Conservation (phyloP, 352 stramenopile species). For the Phytophthora hibernalis region DNA sequence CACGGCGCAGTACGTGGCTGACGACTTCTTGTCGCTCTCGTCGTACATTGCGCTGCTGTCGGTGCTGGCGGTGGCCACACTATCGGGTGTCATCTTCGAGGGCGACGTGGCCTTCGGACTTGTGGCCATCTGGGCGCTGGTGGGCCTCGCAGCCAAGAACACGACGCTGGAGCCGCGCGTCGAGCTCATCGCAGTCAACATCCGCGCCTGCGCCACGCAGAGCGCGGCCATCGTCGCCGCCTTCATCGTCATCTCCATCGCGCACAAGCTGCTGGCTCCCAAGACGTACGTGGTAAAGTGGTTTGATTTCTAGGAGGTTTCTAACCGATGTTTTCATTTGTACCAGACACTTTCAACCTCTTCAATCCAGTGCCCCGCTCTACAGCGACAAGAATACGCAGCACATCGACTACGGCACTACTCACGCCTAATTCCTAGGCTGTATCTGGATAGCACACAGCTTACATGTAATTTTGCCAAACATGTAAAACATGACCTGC, state of each 20-base stretch:
- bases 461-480: constrained; percentile 8
- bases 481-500: constrained; percentile 15
- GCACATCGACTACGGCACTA: constrained; percentile 57
- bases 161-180: constrained; percentile 50
- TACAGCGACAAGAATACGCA: constrained; percentile 45
- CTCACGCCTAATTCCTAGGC: constrained; percentile 16
- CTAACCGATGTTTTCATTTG: constrained; percentile 11
- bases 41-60: constrained; percentile 68
- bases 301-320: neutral
- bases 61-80: constrained; percentile 59
- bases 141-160: constrained; percentile 62
- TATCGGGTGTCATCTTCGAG: constrained; percentile 66
- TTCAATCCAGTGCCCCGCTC: constrained; percentile 45
- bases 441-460: constrained; percentile 1
- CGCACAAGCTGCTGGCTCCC: constrained; percentile 41
- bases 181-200: constrained; percentile 61
- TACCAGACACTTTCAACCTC: constrained; percentile 24
- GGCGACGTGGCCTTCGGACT: constrained; percentile 64
- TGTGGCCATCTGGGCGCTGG: constrained; percentile 71
- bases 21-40: constrained; percentile 57
- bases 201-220: constrained; percentile 66
- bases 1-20: constrained; percentile 53
- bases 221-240: constrained; percentile 62
- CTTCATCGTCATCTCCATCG: constrained; percentile 66
- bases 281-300: constrained; percentile 37